phyloP scores from a whole-genome alignment of 2,329 filamentous ascomycete species.

The Cyclaneusma minus region DNA sequence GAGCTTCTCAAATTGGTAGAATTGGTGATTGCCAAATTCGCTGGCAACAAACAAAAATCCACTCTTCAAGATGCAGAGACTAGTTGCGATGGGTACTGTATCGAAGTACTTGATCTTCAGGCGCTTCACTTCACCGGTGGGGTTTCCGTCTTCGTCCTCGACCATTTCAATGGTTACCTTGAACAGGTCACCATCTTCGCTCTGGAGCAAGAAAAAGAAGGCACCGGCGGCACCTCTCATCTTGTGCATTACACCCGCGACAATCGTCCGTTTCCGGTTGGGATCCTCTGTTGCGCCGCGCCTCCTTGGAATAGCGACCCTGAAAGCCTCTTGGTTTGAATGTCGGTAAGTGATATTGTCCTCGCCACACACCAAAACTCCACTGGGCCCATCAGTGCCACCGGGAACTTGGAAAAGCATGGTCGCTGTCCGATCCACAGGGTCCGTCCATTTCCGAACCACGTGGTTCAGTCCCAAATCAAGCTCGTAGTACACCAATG shows the following conservation, averaged over 20 bases:
- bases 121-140: conserved; percentile 65
- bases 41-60: conserved; percentile 88
- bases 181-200: conserved; percentile 96
- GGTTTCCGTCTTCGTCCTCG: conserved; percentile 61
- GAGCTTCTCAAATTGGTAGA: conserved; percentile 95
- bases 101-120: conserved; percentile 97
- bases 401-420: conserved; percentile 92
- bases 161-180: conserved; percentile 89
- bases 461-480: conserved; percentile 96
- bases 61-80: conserved; percentile 83
- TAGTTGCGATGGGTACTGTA: conserved; percentile 78
- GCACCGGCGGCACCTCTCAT: conserved; percentile 68
- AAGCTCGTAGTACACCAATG: conserved; percentile 92
- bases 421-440: conserved; percentile 77
- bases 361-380: conserved; percentile 86
- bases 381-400: conserved; percentile 83
- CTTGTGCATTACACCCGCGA: conserved; percentile 93
- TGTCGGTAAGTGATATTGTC: conserved; percentile 96
- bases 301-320: conserved; percentile 76
- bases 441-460: conserved; percentile 88
- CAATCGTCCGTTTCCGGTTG: conserved; percentile 72
- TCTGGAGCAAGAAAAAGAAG: conserved; percentile 94
- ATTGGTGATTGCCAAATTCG: conserved; percentile 83
- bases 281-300: conserved; percentile 84
- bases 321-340: conserved; percentile 80